A percentile compares a stretch with the other conserved stretches of the same genome.
Evolutionary conservation across 768 basidiomycete species (phyloP).

Genomic region (Auriscalpium microsporum): DNA sequence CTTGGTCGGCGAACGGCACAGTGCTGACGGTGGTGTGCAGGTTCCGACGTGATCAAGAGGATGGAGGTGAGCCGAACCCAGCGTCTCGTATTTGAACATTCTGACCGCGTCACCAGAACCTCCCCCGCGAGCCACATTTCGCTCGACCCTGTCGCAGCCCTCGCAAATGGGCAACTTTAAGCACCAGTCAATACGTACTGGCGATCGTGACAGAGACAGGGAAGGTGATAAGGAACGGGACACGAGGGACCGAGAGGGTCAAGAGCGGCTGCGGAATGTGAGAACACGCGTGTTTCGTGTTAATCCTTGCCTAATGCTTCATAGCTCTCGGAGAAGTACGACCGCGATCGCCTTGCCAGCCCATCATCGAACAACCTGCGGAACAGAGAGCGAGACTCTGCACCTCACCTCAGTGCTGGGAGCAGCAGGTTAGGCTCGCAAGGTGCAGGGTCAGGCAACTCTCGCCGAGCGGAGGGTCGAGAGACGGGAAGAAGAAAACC

Average conservation of each 20-base stretch:
- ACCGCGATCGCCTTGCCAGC: slow-evolving; percentile 66
- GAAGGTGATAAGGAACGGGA: slow-evolving; percentile 44
- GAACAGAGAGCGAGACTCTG: slow-evolving; percentile 58
- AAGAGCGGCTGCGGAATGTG: slow-evolving; percentile 71
- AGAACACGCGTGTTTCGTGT: slow-evolving; percentile 21
- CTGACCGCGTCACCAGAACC: slow-evolving; percentile 29
- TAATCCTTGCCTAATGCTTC: slow-evolving; percentile 3
- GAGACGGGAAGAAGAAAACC: slow-evolving; percentile 58
- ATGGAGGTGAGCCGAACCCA: slow-evolving; percentile 41
- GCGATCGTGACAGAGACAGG: slow-evolving; percentile 40
- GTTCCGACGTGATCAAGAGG: slow-evolving; percentile 71
- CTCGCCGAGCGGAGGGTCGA: slow-evolving; percentile 45
- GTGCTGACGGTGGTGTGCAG: slow-evolving; percentile 25
- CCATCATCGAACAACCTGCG: slow-evolving; percentile 39
- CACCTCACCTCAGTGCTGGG: slow-evolving; percentile 46
- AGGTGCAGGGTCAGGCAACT: slow-evolving; percentile 24
- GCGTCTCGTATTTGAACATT: too few species aligned
- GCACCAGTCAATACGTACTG: slow-evolving; percentile 70
- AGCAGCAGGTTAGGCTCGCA: slow-evolving; percentile 33
- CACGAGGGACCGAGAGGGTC: slow-evolving; percentile 64
- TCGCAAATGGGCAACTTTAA: slow-evolving; percentile 93
- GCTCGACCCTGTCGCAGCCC: slow-evolving; percentile 66
- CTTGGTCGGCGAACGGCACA: too few species aligned
- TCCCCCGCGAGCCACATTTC: slow-evolving; percentile 57
- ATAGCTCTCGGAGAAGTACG: slow-evolving; percentile 82